phyloP scores from a whole-genome alignment of 441 rosid genomes.

The Adansonia gregorii region DNA sequence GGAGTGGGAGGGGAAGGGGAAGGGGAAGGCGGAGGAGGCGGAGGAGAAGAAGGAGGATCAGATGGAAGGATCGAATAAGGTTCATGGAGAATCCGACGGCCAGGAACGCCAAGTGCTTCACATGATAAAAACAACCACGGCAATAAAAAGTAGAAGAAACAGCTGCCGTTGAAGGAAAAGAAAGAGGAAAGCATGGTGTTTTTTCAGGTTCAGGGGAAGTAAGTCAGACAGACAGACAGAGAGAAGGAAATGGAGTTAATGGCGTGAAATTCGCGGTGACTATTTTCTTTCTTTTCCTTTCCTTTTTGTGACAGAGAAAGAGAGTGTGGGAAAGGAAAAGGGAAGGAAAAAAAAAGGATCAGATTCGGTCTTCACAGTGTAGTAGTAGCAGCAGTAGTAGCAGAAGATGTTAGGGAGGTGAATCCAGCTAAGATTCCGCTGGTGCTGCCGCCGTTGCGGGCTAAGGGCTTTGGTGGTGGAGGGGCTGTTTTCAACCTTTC shows the following conservation, averaged over 20 bases:
- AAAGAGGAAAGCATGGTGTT: constrained; percentile 54
- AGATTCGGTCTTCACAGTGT: neutral
- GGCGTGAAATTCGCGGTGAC: too few relatives aligned
- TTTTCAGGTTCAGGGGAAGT: neutral
- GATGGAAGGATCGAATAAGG: constrained; percentile 55
- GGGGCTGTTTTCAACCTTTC: constrained; percentile 30
- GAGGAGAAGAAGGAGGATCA: constrained; percentile 32
- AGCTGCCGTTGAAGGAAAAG: neutral
- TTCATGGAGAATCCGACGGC: constrained; percentile 74
- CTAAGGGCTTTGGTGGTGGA: neutral
- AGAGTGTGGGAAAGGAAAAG: constrained; percentile 8
- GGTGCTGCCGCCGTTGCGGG: constrained; percentile 15
- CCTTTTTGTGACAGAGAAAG: too few relatives aligned
- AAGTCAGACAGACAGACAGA: neutral
- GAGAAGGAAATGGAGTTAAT: too few relatives aligned
- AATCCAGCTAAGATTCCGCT: constrained; percentile 76
- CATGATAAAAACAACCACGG: constrained; percentile 25
- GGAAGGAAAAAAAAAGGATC: neutral
- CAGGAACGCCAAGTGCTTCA: constrained; percentile 21
- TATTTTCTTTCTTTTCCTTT: too few relatives aligned
- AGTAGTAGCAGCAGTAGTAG: neutral
- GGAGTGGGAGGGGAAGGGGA: constrained; percentile 48
- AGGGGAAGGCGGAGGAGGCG: constrained; percentile 27
- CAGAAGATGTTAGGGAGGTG: constrained; percentile 14
- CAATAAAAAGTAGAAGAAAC: neutral